Conservation (phyloP, 345 rosid genomes). For the Eucalyptus guilfoylei region DNA sequence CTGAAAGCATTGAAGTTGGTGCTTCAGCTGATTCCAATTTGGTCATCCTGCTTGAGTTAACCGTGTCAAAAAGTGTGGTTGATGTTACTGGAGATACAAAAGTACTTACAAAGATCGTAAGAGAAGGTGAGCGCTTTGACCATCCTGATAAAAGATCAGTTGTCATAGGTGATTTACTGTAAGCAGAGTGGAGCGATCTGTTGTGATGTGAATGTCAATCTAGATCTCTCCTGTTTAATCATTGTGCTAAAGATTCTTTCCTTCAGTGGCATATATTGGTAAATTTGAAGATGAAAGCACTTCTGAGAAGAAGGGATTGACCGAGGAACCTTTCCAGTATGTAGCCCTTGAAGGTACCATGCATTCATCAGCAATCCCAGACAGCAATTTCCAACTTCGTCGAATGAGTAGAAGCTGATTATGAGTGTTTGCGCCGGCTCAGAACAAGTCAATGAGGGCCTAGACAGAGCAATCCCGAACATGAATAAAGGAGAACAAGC, state of each 20-base stretch:
- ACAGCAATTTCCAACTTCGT: background rate
- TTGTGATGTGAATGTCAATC: background rate
- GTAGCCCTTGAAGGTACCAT: constrained; percentile 17
- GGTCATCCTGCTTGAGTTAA: constrained; percentile 30
- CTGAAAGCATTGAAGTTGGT: background rate
- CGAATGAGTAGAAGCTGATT: background rate
- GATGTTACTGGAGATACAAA: constrained; percentile 47
- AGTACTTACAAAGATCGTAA: constrained; percentile 38
- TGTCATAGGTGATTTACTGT: constrained; percentile 25
- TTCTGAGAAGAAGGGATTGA: constrained; percentile 30
- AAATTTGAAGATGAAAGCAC: constrained; percentile 50
- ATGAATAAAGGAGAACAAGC: constrained; percentile 37
- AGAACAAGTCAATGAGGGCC: constrained; percentile 23
- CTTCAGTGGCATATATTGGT: constrained; percentile 33
- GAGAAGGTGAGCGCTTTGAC: constrained; percentile 52
- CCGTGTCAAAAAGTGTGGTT: constrained; percentile 41
- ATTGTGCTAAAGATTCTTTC: background rate
- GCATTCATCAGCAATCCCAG: background rate
- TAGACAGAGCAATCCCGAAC: constrained; percentile 28
- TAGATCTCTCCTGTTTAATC: background rate
- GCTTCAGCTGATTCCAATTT: constrained; percentile 4
- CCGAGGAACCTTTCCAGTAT: constrained; percentile 44
- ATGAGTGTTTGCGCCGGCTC: background rate
- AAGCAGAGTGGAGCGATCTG: background rate
- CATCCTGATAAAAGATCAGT: constrained; percentile 56